Evolutionary conservation across 306 rosid genomes (phyloP).

Genomic region (Cucurbita pepo): DNA sequence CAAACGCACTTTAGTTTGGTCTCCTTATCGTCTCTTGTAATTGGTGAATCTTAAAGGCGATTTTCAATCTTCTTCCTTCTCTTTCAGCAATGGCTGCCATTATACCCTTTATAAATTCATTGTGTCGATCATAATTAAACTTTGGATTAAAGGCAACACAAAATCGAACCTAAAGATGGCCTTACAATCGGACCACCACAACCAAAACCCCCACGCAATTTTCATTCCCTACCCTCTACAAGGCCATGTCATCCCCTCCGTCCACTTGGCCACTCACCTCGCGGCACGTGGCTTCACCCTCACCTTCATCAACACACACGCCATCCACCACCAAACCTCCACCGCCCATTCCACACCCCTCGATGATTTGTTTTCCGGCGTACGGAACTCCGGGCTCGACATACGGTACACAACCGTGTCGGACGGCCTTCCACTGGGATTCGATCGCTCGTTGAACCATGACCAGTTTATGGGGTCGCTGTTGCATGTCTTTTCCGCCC

Average conservation of each 20-base stretch:
- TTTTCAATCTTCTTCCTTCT: too few species aligned
- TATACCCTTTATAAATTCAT: too few species aligned
- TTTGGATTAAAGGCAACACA: too few species aligned
- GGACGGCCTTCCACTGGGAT: constrained; percentile 39
- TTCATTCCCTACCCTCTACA: constrained; percentile 44
- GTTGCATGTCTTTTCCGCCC: constrained; percentile 24
- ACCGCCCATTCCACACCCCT: constrained; percentile 10
- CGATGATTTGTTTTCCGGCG: constrained; percentile 16
- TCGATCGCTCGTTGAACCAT: constrained; percentile 39
- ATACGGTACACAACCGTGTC: constrained; percentile 35
- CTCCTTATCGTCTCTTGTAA: too few species aligned
- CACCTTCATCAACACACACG: constrained; percentile 40
- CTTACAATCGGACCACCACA: background rate
- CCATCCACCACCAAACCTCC: constrained; percentile 33
- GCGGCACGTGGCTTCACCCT: constrained; percentile 40
- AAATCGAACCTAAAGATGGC: constrained; percentile 2
- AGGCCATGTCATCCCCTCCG: constrained; percentile 50
- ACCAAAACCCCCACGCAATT: constrained; percentile 32
- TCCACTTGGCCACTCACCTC: constrained; percentile 39
- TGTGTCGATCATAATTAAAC: too few species aligned
- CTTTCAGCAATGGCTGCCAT: too few species aligned
- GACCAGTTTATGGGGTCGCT: constrained; percentile 34
- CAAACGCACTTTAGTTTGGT: too few species aligned
- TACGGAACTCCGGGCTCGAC: constrained; percentile 21
- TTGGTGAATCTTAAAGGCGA: too few species aligned